These are phyloP conservation scores for Aquilaria yunnanensis DNA, from an alignment of 345 rosid genomes.

Conservation along the genomic window DNA sequence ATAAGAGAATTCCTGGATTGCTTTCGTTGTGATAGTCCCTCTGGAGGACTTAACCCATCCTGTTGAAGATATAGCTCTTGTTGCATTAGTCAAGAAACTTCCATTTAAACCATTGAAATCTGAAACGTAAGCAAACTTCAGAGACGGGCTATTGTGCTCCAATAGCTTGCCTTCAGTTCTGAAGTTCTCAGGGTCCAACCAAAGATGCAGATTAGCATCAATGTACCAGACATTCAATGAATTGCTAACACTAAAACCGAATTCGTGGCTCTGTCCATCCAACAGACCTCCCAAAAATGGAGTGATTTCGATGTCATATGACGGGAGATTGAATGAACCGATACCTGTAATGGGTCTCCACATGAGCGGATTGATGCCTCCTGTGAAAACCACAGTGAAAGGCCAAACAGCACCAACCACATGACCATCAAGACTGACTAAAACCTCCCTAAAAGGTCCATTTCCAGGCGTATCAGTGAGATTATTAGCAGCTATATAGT, in stretches of 20 bases:
- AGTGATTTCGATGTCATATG: slow-evolving; percentile 78
- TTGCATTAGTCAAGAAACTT: slow-evolving; percentile 38
- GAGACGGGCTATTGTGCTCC: slow-evolving; percentile 33
- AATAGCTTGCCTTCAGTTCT: slow-evolving; percentile 55
- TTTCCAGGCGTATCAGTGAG: slow-evolving; percentile 47
- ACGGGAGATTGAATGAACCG: slow-evolving; percentile 79
- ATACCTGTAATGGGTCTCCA: slow-evolving; percentile 83
- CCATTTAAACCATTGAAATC: slow-evolving; percentile 53
- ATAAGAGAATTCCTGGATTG: slow-evolving; percentile 44
- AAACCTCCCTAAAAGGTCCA: slow-evolving; percentile 91
- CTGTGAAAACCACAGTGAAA: slow-evolving; percentile 81
- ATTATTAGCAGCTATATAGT: slow-evolving; percentile 55
- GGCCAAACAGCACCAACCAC: slow-evolving; percentile 83
- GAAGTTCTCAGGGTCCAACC: slow-evolving; percentile 46
- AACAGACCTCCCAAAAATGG: slow-evolving; percentile 56
- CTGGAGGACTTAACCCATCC: slow-evolving; percentile 71
- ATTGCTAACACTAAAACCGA: slow-evolving; percentile 66
- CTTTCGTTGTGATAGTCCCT: slow-evolving; percentile 49
- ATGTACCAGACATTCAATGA: slow-evolving; percentile 81
- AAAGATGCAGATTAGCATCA: slow-evolving; percentile 88
- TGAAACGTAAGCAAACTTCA: slow-evolving; percentile 23
- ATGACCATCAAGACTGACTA: slow-evolving; percentile 60
- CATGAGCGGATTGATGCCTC: slow-evolving; percentile 75
- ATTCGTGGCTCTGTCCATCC: slow-evolving; percentile 55
- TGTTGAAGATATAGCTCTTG: slow-evolving; percentile 39